Evolutionary conservation across 176 grass and related monocot species (phyloP).

Genomic region (Raddia guianensis): DNA sequence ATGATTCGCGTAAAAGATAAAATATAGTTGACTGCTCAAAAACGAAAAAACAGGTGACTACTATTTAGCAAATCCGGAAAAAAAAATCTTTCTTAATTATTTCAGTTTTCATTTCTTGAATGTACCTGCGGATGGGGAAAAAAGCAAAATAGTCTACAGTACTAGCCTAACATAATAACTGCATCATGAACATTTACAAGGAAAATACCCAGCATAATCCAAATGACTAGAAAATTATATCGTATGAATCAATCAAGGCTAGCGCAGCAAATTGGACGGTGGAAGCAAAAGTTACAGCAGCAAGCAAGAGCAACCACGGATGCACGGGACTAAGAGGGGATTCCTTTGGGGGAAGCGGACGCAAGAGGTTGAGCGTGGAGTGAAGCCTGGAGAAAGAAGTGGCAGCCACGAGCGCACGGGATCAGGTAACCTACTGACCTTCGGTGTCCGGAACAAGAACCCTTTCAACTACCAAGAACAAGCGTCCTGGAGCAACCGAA

Average conservation of each 20-base stretch:
- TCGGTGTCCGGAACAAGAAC: too few species aligned
- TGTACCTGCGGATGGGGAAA: background rate
- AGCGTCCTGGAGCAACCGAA: background rate
- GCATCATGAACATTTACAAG: background rate
- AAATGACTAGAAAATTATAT: background rate
- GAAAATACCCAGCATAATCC: background rate
- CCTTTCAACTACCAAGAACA: too few species aligned
- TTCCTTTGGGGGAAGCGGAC: background rate
- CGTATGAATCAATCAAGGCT: background rate
- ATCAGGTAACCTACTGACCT: background rate
- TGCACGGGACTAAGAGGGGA: background rate
- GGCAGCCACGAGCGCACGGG: background rate
- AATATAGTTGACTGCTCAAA: too few species aligned
- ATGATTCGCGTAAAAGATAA: background rate
- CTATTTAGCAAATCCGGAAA: too few species aligned
- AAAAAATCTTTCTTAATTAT: background rate
- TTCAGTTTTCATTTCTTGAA: background rate
- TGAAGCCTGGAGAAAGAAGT: background rate
- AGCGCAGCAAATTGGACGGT: background rate
- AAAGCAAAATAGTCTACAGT: background rate
- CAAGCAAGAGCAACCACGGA: background rate
- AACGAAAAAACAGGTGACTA: too few species aligned
- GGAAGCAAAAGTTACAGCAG: conserved; percentile 9
- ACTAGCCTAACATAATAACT: background rate
- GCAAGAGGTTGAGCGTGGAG: background rate